Conservation (phyloP, 768 basidiomycete species). For the Termitomyces sp. region DNA sequence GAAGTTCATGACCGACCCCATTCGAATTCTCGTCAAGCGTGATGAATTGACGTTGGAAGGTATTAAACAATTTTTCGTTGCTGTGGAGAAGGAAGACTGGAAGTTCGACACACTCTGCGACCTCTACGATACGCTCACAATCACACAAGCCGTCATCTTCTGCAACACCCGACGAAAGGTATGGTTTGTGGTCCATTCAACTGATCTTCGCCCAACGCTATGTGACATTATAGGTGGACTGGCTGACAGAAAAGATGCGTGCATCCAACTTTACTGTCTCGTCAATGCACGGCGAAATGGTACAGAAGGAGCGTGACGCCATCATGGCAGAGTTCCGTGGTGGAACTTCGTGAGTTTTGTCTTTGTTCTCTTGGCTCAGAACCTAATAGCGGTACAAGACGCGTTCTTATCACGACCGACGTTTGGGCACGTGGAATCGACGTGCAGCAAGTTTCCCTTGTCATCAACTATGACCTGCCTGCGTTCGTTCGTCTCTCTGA, state of each 20-base stretch:
- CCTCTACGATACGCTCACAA: constrained; percentile 96
- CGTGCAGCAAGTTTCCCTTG: constrained; percentile 95
- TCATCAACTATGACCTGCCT: constrained; percentile 95
- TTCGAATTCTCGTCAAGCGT: constrained; percentile 98
- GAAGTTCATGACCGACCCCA: constrained; percentile 99
- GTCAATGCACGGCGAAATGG: constrained; percentile 95
- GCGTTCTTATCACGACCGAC: constrained; percentile 93
- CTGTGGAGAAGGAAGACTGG: constrained; percentile 99
- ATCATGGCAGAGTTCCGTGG: constrained; percentile 97
- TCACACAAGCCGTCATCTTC: constrained; percentile 99
- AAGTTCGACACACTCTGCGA: constrained; percentile 98
- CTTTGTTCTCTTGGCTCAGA: constrained; percentile 4
- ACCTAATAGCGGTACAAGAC: constrained; percentile 38
- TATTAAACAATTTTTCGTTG: constrained; percentile 96
- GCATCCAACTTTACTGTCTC: constrained; percentile 98
- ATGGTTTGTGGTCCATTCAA: constrained; percentile 12
- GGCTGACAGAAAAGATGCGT: constrained; percentile 98
- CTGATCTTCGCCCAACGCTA: constrained; percentile 5
- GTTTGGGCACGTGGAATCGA: constrained; percentile 99
- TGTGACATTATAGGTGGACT: constrained; percentile 65
- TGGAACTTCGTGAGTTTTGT: constrained; percentile 71
- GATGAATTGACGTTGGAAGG: constrained; percentile 97
- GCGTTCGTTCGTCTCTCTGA: constrained; percentile 47
- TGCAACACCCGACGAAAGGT: constrained; percentile 98
- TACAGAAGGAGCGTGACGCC: constrained; percentile 89